Conservation (phyloP, 495 filamentous ascomycete genomes). For the Saxispiralis lemnorum region DNA sequence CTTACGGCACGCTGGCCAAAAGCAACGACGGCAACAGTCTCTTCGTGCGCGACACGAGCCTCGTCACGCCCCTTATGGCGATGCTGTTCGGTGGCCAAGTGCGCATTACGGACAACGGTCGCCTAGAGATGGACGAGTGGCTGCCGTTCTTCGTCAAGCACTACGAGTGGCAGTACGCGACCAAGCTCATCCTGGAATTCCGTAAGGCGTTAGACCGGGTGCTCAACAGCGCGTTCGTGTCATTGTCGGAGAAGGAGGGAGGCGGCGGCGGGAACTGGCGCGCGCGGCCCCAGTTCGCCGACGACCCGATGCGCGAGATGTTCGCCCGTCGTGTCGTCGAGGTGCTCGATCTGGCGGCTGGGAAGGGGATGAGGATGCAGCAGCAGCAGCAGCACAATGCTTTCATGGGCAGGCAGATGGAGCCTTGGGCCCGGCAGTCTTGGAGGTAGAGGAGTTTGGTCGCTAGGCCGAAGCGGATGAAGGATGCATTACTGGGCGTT, state of each 20-base stretch:
- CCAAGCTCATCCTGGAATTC: constrained; percentile 29
- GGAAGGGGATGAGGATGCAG: too few species aligned
- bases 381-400: neutral
- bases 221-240: constrained; percentile 18
- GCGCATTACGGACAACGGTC: constrained; percentile 9
- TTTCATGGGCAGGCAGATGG: neutral
- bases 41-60: constrained; percentile 30
- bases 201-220: constrained; percentile 26
- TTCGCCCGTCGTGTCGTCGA: constrained; percentile 29
- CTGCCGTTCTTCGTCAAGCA: constrained; percentile 26
- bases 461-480: too few species aligned
- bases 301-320: constrained; percentile 23
- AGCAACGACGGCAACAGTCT: constrained; percentile 28
- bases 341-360: constrained; percentile 18
- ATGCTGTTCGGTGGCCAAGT: constrained; percentile 35
- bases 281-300: constrained; percentile 16
- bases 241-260: constrained; percentile 12
- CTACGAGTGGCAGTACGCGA: constrained; percentile 17
- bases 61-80: constrained; percentile 29
- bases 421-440: too few species aligned
- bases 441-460: too few species aligned
- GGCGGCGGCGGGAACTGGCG: constrained; percentile 9
- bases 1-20: constrained; percentile 25
- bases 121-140: constrained; percentile 34
- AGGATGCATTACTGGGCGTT: too few species aligned